phyloP scores from a whole-genome alignment of 2,329 filamentous ascomycete species.

The Alternaria ventricosa region DNA sequence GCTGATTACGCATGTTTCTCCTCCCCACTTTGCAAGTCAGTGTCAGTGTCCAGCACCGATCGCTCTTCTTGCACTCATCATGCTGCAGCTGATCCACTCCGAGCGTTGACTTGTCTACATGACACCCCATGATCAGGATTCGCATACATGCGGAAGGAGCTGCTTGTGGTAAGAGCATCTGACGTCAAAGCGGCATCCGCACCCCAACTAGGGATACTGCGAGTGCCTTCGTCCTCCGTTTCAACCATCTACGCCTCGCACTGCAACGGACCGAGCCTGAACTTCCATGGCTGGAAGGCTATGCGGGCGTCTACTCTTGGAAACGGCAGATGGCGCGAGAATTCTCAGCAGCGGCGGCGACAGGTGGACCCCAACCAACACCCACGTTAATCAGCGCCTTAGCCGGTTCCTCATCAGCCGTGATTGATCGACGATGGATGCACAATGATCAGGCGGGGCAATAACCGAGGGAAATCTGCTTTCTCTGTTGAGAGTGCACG shows the following conservation, averaged over 20 bases:
- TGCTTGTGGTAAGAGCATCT: not conserved
- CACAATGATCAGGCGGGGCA: not conserved
- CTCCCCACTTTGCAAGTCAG: not conserved
- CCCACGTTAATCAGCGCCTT: conserved; percentile 3
- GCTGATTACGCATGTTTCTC: conserved; percentile 1
- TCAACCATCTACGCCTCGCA: not conserved
- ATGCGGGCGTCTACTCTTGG: not conserved
- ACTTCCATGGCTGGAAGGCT: not conserved
- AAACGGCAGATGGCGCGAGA: not conserved
- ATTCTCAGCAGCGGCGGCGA: conserved; percentile 1
- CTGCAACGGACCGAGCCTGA: not conserved
- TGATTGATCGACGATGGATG: not conserved
- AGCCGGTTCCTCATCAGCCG: conserved; percentile 6
- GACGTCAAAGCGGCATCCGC: not conserved
- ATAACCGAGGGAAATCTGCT: not conserved
- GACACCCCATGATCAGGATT: not conserved
- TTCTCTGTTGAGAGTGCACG: not conserved
- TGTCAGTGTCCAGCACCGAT: not conserved
- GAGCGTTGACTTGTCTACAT: not conserved
- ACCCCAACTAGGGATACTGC: not conserved
- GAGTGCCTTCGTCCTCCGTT: not conserved
- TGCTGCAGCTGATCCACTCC: not conserved
- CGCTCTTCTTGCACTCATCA: not conserved
- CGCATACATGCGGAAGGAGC: not conserved
- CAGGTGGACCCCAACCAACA: conserved; percentile 3